Conservation (phyloP, 352 stramenopile genomes). For the Phytophthora cactorum region DNA sequence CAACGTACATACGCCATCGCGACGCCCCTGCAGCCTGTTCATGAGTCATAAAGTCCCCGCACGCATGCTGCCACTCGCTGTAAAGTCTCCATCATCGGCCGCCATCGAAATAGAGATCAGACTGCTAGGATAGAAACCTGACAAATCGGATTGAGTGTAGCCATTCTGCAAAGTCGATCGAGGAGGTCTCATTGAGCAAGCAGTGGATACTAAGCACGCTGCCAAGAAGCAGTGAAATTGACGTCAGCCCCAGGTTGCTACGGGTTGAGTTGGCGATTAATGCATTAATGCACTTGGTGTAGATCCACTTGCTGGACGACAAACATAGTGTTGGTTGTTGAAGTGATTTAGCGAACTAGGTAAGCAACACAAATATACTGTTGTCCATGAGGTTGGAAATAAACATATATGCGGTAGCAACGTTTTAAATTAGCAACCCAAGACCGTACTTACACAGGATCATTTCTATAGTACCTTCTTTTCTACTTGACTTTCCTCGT, state of each 20-base stretch:
- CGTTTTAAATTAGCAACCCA: neutral
- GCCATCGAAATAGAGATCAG: neutral
- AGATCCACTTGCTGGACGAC: too few species aligned
- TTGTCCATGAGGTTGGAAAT: neutral
- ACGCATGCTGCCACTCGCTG: constrained; percentile 31
- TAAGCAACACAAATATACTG: too few species aligned
- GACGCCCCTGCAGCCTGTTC: neutral
- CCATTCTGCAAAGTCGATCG: neutral
- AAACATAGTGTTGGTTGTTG: neutral
- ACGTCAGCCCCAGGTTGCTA: too few species aligned
- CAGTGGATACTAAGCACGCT: too few species aligned
- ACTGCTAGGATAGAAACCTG: neutral
- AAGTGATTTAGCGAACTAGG: neutral
- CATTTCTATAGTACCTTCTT: constrained; percentile 27
- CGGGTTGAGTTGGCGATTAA: too few species aligned
- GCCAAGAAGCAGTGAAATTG: too few species aligned
- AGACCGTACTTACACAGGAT: constrained; percentile 22
- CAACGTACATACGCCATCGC: constrained; percentile 1
- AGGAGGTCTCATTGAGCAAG: too few species aligned
- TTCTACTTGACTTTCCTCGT: constrained; percentile 12
- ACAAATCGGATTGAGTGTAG: too few species aligned
- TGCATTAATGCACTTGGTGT: too few species aligned
- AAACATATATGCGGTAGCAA: neutral
- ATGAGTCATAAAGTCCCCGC: constrained; percentile 8
- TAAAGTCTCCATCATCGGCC: constrained; percentile 33